Evolutionary conservation across 2,329 filamentous ascomycete species (phyloP).

Genomic region (Aspergillus viridinutans): DNA sequence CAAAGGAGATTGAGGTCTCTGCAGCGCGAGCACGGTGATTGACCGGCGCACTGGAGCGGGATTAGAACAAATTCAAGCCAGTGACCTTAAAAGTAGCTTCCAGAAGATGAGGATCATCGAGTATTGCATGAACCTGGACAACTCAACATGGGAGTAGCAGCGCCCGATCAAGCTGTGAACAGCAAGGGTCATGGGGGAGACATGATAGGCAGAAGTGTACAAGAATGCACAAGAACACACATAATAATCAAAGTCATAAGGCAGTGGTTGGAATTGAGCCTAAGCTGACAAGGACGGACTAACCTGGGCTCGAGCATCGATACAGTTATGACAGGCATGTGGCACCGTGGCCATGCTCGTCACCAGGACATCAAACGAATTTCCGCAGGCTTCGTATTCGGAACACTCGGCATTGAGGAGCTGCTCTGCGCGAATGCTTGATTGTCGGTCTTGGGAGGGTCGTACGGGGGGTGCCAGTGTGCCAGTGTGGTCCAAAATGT

Average conservation of each 20-base stretch:
- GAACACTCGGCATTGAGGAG: slow-evolving; percentile 9
- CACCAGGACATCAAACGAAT: slow-evolving; percentile 8
- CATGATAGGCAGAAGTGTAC: neutral
- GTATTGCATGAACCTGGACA: neutral
- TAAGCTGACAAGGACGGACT: slow-evolving; percentile 1
- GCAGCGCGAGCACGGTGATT: slow-evolving; percentile 29
- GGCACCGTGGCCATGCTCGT: slow-evolving; percentile 31
- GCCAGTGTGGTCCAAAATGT: neutral
- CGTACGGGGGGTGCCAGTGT: neutral
- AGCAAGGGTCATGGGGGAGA: neutral
- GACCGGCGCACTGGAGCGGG: slow-evolving; percentile 25
- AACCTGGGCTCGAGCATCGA: slow-evolving; percentile 14
- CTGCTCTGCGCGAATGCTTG: neutral
- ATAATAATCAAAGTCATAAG: neutral
- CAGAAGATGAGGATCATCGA: neutral
- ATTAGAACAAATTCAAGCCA: neutral
- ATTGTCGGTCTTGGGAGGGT: neutral
- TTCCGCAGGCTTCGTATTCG: slow-evolving; percentile 5
- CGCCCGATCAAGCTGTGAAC: neutral
- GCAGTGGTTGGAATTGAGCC: neutral
- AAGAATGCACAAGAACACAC: neutral
- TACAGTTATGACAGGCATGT: slow-evolving; percentile 25
- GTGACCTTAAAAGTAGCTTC: neutral
- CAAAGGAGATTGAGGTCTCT: slow-evolving; percentile 24
- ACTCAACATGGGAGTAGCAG: neutral